Evolutionary conservation across 2,329 filamentous ascomycete species (phyloP).

Genomic region (Emydomyces testavorans): DNA sequence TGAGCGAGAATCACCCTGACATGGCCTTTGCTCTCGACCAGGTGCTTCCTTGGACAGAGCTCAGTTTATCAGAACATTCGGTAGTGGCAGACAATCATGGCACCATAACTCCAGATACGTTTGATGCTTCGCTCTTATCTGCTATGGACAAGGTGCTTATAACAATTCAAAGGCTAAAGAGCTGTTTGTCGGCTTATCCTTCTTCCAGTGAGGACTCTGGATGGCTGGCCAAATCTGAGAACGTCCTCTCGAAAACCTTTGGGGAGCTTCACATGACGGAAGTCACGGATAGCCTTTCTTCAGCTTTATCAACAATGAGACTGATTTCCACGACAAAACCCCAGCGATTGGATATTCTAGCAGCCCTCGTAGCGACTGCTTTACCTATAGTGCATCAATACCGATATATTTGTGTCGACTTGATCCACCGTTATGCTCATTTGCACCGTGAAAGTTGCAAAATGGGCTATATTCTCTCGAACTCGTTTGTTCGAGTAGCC

Average conservation of each 20-base stretch:
- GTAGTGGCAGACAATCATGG: constrained; percentile 13
- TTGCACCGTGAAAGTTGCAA: constrained; percentile 62
- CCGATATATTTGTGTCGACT: constrained; percentile 46
- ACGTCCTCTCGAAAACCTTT: constrained; percentile 43
- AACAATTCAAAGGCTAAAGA: constrained; percentile 61
- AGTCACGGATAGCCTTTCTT: constrained; percentile 39
- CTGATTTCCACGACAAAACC: constrained; percentile 35
- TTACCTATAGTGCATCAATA: constrained; percentile 68
- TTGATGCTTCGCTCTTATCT: constrained; percentile 50
- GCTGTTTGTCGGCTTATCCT: constrained; percentile 45
- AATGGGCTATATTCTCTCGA: constrained; percentile 63
- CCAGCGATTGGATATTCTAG: constrained; percentile 36
- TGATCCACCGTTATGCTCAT: constrained; percentile 47
- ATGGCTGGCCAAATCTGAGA: constrained; percentile 51
- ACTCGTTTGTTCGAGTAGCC: constrained; percentile 66
- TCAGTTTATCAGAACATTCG: constrained; percentile 20
- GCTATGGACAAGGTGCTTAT: constrained; percentile 68
- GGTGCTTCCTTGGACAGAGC: constrained; percentile 52
- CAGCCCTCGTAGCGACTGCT: constrained; percentile 49
- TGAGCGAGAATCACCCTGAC: constrained; percentile 43
- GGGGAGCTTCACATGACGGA: constrained; percentile 49
- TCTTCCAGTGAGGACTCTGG: constrained; percentile 48
- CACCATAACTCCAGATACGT: constrained; percentile 29
- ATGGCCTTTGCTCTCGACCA: constrained; percentile 56
- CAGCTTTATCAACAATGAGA: constrained; percentile 38